phyloP scores from a whole-genome alignment of 345 rosid species.

The Pistacia vera region DNA sequence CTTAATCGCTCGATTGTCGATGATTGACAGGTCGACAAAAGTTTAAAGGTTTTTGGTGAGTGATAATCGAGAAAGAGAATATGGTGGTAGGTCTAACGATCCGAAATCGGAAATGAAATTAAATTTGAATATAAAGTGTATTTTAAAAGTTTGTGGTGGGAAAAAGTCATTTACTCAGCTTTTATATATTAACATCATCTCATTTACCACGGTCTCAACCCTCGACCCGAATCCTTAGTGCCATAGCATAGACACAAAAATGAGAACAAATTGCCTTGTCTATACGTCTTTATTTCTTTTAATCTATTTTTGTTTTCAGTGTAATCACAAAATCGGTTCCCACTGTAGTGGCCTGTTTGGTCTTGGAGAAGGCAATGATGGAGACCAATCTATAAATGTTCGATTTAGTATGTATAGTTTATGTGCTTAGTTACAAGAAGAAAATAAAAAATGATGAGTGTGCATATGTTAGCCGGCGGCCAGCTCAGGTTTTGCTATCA shows the following conservation, averaged over 20 bases:
- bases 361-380: conserved; percentile 10
- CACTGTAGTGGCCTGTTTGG: conserved; percentile 6
- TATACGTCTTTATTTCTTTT: background rate
- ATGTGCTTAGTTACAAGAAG: background rate
- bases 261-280: background rate
- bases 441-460: background rate
- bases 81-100: too few relatives aligned
- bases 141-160: too few relatives aligned
- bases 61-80: too few relatives aligned
- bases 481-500: background rate
- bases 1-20: too few relatives aligned
- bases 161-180: too few relatives aligned
- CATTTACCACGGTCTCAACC: background rate
- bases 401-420: background rate
- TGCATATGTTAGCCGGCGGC: conserved; percentile 17
- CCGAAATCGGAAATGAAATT: too few relatives aligned
- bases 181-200: background rate
- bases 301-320: background rate
- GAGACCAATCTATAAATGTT: background rate
- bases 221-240: background rate
- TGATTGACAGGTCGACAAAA: too few relatives aligned
- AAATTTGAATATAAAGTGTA: too few relatives aligned
- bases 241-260: background rate
- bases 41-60: too few relatives aligned
- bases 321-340: conserved; percentile 1